Percentiles rank a stretch among this genome's conserved stretches.
These are phyloP conservation scores for Entomortierella beljakovae DNA, from an alignment of 192 early-diverging fungal genomes.

Conservation along the genomic window DNA sequence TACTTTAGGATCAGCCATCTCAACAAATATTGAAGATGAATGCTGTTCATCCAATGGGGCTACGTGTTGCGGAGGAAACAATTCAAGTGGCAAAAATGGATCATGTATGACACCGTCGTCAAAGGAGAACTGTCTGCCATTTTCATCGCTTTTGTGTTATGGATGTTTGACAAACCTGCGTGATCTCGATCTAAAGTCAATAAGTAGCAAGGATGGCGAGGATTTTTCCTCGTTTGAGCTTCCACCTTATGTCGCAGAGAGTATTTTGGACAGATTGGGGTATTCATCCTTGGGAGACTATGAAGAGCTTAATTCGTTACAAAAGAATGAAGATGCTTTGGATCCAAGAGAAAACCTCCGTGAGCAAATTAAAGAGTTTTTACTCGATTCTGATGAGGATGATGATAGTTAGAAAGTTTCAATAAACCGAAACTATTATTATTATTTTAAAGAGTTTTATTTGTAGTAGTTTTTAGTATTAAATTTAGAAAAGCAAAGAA, in stretches of 20 bases:
- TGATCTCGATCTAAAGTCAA: constrained; percentile 56
- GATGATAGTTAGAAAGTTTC: constrained; percentile 13
- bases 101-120: constrained; percentile 2
- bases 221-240: constrained; percentile 30
- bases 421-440: too few relatives aligned
- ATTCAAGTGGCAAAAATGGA: background rate
- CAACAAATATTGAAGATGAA: background rate
- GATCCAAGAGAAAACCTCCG: constrained; percentile 61
- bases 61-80: constrained; percentile 18
- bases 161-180: constrained; percentile 63
- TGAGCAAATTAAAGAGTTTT: constrained; percentile 72
- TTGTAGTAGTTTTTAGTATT: too few relatives aligned
- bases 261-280: constrained; percentile 29
- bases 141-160: constrained; percentile 62
- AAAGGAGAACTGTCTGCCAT: constrained; percentile 2
- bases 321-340: too few relatives aligned
- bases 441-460: too few relatives aligned
- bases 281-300: constrained; percentile 25
- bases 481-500: too few relatives aligned
- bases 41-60: constrained; percentile 19
- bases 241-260: constrained; percentile 59
- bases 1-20: background rate
- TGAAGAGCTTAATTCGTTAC: background rate
- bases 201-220: constrained; percentile 17
- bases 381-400: constrained; percentile 68